Evolutionary conservation across 164 flowering plant species (phyloP).

Genomic region (Nymphaea thermarum): DNA sequence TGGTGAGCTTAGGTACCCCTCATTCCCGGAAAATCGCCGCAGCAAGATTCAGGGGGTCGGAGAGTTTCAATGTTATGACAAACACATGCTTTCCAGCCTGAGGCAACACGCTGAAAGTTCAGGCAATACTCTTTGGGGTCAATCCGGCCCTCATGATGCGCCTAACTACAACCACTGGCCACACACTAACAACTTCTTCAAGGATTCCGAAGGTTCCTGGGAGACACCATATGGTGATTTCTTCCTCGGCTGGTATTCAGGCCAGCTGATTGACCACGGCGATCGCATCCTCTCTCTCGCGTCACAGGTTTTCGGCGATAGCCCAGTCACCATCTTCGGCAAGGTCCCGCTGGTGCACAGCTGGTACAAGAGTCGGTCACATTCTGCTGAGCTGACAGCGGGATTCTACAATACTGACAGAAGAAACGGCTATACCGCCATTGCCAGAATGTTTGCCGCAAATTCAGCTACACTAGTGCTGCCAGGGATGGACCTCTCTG

Average conservation of each 20-base stretch:
- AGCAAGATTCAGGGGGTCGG: constrained; percentile 40
- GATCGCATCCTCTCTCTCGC: constrained; percentile 60
- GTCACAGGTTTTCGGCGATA: constrained; percentile 21
- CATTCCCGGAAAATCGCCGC: constrained; percentile 17
- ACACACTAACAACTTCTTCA: constrained; percentile 37
- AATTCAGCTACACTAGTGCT: constrained; percentile 44
- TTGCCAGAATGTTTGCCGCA: constrained; percentile 53
- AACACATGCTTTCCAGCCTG: constrained; percentile 56
- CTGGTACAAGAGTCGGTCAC: constrained; percentile 59
- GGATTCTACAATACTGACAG: constrained; percentile 60
- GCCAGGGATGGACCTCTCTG: constrained; percentile 77
- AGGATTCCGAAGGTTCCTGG: constrained; percentile 83
- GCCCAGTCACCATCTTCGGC: constrained; percentile 28
- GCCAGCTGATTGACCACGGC: constrained; percentile 56
- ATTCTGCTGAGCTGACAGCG: constrained; percentile 68
- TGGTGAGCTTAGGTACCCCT: constrained; percentile 92
- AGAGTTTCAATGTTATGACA: constrained; percentile 88
- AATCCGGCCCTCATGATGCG: constrained; percentile 80
- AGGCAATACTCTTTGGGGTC: constrained; percentile 76
- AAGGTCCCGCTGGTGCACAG: constrained; percentile 58
- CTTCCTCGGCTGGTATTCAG: constrained; percentile 91
- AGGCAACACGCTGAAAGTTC: constrained; percentile 46
- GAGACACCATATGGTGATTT: constrained; percentile 76
- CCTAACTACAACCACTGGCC: constrained; percentile 54
- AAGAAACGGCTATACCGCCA: constrained; percentile 57